Conservation (phyloP, 2,329 filamentous ascomycete species). For the Tolypocladium ovalisporum region DNA sequence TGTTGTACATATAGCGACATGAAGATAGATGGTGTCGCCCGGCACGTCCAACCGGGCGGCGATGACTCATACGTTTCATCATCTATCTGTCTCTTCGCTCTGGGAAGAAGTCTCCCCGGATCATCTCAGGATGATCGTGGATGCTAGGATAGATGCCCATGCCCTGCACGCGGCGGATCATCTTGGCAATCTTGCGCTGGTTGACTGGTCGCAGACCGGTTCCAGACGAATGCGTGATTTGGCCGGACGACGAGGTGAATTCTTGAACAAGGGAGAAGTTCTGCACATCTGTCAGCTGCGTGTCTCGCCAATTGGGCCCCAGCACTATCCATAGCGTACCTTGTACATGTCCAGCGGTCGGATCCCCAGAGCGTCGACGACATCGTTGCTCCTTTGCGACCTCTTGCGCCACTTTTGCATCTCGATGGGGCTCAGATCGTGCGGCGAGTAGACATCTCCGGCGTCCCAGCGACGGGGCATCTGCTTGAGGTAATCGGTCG, state of each 20-base stretch:
- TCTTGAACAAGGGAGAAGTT: conserved; percentile 90
- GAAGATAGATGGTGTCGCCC: background rate
- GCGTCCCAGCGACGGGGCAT: conserved; percentile 59
- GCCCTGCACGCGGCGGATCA: conserved; percentile 78
- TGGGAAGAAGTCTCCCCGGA: conserved; percentile 34
- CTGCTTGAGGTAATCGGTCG: conserved; percentile 48
- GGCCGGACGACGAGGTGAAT: conserved; percentile 73
- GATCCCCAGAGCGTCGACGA: conserved; percentile 69
- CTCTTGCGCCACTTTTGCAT: conserved; percentile 67
- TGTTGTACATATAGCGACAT: conserved; percentile 22
- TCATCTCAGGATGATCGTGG: conserved; percentile 75
- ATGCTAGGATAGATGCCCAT: conserved; percentile 87
- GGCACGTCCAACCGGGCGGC: background rate
- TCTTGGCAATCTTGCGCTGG: conserved; percentile 88
- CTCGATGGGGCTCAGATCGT: conserved; percentile 71
- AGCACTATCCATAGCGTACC: conserved; percentile 33
- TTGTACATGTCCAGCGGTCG: conserved; percentile 81
- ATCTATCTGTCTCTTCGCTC: conserved; percentile 4
- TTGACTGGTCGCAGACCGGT: conserved; percentile 82
- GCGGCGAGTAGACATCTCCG: conserved; percentile 85
- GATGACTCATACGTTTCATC: background rate
- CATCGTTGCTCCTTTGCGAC: conserved; percentile 51
- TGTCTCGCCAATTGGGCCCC: background rate
- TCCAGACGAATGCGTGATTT: conserved; percentile 64
- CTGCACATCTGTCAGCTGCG: conserved; percentile 30